Base-by-base conservation (phyloP, 192 early-diverging fungal species). In the Allomyces javanicus region DNA sequence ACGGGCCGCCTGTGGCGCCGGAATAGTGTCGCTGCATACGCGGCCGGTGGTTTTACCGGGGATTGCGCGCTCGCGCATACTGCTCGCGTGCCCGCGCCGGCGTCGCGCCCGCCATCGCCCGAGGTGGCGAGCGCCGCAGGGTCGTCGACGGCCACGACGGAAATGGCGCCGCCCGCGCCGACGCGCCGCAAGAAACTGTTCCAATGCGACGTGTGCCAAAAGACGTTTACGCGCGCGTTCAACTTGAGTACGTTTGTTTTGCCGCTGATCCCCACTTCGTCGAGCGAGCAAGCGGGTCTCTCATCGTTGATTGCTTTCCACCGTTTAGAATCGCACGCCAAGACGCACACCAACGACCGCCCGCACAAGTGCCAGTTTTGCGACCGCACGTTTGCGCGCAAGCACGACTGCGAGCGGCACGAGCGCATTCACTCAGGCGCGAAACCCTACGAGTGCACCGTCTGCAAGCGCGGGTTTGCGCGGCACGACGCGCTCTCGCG, bases 341-440 rank as follows among this genome's bases (percentile, higher is more conserved):
- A 75, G 62, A 77, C 80, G 25, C 85, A 86, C 70, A 74, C 83
- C 6, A 72, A 70, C 33, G 67, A 73, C 58, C 73, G 80, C 61
- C 85, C 89, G 5, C 85, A 82, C 71, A 69, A 69, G 27, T 91
- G 89, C 64, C 64, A 72, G 24, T 43, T 74, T 14, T 92, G 90
- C 70, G 61, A 77, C 1, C 63, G 80, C 22, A 81, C 86, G 7
- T 92, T 90, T 73, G 77, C 83, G 10, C 80, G 89, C 11, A 87
- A 87, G 67, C 89, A 91, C 69, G 89, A 91, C 78, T 74, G 87
- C 25, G 80, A 86, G 65, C 73, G 89, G 26, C 88, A 90, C 64
- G 79, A 77, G 33, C 74, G 83, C 40, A 79, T 83, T 22, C 83
- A 85, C 61, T 83, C 83, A 0, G 83, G 83, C 0, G 82, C 75